Evolutionary conservation across 2,329 filamentous ascomycete species (phyloP).

Genomic region (Colletotrichum destructivum): DNA sequence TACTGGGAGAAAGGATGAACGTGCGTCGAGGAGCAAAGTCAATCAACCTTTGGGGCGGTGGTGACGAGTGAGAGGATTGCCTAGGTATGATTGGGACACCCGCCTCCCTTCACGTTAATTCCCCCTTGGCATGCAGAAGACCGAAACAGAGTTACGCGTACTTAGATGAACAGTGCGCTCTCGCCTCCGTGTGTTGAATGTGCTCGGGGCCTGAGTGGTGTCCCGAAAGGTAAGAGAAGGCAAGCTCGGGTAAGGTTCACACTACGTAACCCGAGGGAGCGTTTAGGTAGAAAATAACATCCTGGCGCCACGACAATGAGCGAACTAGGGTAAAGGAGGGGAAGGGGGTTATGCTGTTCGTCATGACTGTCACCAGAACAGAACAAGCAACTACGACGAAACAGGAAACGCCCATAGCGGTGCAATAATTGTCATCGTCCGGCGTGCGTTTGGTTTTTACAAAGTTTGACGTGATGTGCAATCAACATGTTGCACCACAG

Average conservation of each 20-base stretch:
- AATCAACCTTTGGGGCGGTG: constrained; percentile 6
- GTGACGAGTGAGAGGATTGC: not conserved
- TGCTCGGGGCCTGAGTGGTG: constrained; percentile 15
- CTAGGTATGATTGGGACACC: not conserved
- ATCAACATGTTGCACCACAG: constrained; percentile 22
- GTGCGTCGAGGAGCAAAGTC: constrained; percentile 11
- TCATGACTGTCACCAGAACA: not conserved
- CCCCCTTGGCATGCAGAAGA: constrained; percentile 22
- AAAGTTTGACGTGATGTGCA: not conserved
- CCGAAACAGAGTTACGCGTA: constrained; percentile 37
- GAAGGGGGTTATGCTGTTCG: not conserved
- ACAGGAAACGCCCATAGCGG: not conserved
- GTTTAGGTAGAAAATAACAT: not conserved
- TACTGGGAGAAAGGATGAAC: constrained; percentile 28
- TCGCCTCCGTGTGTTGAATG: constrained; percentile 4
- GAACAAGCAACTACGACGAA: too few species aligned
- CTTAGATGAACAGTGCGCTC: constrained; percentile 20
- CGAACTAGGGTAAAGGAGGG: not conserved
- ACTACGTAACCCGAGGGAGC: constrained; percentile 9
- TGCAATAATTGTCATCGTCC: not conserved
- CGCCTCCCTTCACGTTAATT: not conserved
- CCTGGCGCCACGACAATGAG: not conserved
- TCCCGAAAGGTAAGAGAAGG: not conserved
- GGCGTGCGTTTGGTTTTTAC: not conserved
- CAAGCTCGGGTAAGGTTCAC: constrained; percentile 4